phyloP scores from a whole-genome alignment of 345 rosid species.

The Adansonia digitata region DNA sequence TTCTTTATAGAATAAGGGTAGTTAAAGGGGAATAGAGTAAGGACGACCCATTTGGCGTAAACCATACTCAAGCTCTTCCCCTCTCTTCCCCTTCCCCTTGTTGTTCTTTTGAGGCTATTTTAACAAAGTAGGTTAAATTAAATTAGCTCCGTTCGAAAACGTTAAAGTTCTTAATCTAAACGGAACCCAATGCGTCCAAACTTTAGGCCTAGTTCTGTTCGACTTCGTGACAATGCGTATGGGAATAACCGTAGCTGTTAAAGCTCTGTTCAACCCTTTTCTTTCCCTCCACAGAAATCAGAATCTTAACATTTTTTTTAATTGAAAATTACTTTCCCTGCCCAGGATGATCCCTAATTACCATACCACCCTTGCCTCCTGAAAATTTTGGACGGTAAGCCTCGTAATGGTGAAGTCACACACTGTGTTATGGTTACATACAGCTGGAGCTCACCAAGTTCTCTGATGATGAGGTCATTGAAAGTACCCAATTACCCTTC shows the following conservation, averaged over 20 bases:
- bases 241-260: not conserved
- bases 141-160: slow-evolving; percentile 21
- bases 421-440: too few species aligned
- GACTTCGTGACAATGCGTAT: not conserved
- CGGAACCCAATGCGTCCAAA: slow-evolving; percentile 14
- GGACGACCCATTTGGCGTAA: slow-evolving; percentile 60
- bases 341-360: not conserved
- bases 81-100: not conserved
- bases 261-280: not conserved
- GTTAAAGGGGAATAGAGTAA: slow-evolving; percentile 18
- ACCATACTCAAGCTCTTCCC: slow-evolving; percentile 49
- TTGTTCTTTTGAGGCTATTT: slow-evolving; percentile 26
- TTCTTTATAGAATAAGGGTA: slow-evolving; percentile 16
- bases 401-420: slow-evolving; percentile 38
- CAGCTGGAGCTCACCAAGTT: slow-evolving; percentile 35
- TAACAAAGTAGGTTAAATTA: slow-evolving; percentile 5
- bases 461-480: not conserved
- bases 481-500: slow-evolving; percentile 29
- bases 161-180: slow-evolving; percentile 17
- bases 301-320: not conserved
- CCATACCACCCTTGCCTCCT: not conserved
- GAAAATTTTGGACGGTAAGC: slow-evolving; percentile 1
- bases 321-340: not conserved
- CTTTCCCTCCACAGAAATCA: not conserved
- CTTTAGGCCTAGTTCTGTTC: slow-evolving; percentile 7